Base-by-base conservation (phyloP, 192 early-diverging fungal species). In the Backusella parvicylindrica region DNA sequence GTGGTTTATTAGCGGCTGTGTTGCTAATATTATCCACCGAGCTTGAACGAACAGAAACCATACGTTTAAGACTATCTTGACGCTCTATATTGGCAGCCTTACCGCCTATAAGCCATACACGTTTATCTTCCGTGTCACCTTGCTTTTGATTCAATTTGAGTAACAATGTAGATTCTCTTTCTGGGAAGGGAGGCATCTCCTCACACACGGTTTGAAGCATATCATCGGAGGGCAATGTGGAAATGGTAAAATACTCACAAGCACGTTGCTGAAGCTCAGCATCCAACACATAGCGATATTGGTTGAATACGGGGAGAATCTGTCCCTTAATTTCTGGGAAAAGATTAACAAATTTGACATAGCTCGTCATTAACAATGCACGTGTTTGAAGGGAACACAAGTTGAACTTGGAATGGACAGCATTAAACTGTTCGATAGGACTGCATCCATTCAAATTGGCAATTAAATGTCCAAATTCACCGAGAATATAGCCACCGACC, bases 161-260 rank as follows among this genome's bases (percentile, higher is more conserved):
- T 53, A 99, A 79, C 53, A 99, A 84, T 1, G 95, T 92, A 1
- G 97, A 98, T 78, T 96, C 96, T 28, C 95, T 89, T 76, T 97
- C 95, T 1, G 96, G 94, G 84, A 95, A 99, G 40, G 94, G 95
- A 63, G 98, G 98, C 95, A 99, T 99, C 81, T 99, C 97, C 74
- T 98, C 98, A 77, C 96, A 97, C 30, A 97, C 93, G 0, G 92
- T 92, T 41, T 96, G 95, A 30, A 99, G 77, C 33, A 99, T 84
- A 26, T 95, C 93, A 28, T 97, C 96, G 28, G 89, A 92, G n/a
- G 92, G 88, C 80, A 93, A 84, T 1, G 89, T 93, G 9, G 89
- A 89, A 73, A 99, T 89, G 8, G 94, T 87, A 53, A 97, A 89
- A 83, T 99, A 99, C 84, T 99, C 98, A 74, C 92, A 95, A 0